These are phyloP conservation scores for Fusarium brachygibbosum DNA, from an alignment of 2,329 filamentous ascomycete genomes.

Conservation along the genomic window DNA sequence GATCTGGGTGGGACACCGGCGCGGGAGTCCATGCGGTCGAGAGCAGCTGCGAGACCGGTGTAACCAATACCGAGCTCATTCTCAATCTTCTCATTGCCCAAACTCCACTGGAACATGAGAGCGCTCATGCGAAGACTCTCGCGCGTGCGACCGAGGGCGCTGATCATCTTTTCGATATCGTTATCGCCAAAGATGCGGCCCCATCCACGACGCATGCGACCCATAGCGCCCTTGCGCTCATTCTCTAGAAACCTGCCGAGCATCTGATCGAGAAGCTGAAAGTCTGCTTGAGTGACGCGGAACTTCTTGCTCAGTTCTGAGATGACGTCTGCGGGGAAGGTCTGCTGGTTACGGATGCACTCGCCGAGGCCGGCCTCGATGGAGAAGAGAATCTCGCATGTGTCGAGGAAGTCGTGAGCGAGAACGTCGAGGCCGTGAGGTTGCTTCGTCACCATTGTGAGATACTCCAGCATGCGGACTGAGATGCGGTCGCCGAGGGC, in stretches of 20 bases:
- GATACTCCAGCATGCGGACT: slow-evolving; percentile 74
- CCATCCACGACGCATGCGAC: slow-evolving; percentile 71
- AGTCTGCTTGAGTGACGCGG: slow-evolving; percentile 70
- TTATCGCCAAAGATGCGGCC: slow-evolving; percentile 73
- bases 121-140: slow-evolving; percentile 75
- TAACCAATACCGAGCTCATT: slow-evolving; percentile 75
- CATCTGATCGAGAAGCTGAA: slow-evolving; percentile 73
- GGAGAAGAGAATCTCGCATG: slow-evolving; percentile 75
- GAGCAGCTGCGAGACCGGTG: slow-evolving; percentile 73
- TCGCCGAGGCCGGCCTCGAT: slow-evolving; percentile 75
- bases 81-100: slow-evolving; percentile 70
- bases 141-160: slow-evolving; percentile 68
- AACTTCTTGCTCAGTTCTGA: slow-evolving; percentile 76
- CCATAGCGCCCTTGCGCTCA: slow-evolving; percentile 71
- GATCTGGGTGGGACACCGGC: slow-evolving; percentile 38
- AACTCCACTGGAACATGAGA: slow-evolving; percentile 74
- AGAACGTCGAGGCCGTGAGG: slow-evolving; percentile 70
- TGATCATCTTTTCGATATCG: slow-evolving; percentile 71
- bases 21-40: slow-evolving; percentile 60
- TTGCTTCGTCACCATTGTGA: slow-evolving; percentile 68
- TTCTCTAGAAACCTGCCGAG: slow-evolving; percentile 72
- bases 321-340: slow-evolving; percentile 71
- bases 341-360: slow-evolving; percentile 62
- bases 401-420: slow-evolving; percentile 76
- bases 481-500: slow-evolving; percentile 73